Evolutionary conservation across 1,284 basidiomycete species (phyloP).

Genomic region (Pseudozyma sp.): DNA sequence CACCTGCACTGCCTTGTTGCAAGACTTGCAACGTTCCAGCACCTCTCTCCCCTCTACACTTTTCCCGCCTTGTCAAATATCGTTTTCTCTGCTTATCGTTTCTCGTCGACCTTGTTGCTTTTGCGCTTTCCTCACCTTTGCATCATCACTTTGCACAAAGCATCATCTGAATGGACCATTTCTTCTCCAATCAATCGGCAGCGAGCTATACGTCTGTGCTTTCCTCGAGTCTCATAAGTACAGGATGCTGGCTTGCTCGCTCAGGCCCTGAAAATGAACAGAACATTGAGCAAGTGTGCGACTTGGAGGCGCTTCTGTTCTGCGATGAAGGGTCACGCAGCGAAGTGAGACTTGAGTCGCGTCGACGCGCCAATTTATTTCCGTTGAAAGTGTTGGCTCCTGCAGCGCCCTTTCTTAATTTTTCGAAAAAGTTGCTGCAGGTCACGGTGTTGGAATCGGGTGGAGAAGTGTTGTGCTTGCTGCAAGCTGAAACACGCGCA

Average conservation of each 20-base stretch:
- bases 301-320: not conserved
- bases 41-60: not conserved
- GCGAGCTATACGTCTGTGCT: not conserved
- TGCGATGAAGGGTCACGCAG: slow-evolving; percentile 10
- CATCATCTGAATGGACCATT: slow-evolving; percentile 50
- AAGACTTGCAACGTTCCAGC: slow-evolving; percentile 5
- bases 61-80: slow-evolving; percentile 27
- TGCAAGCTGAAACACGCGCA: not conserved
- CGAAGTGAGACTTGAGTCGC: slow-evolving; percentile 8
- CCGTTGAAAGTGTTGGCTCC: slow-evolving; percentile 10
- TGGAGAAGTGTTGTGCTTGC: not conserved
- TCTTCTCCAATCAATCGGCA: not conserved
- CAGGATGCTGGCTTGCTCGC: not conserved
- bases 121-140: slow-evolving; percentile 23
- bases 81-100: slow-evolving; percentile 11
- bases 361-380: slow-evolving; percentile 22
- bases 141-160: slow-evolving; percentile 46
- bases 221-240: too few species aligned
- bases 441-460: slow-evolving; percentile 7
- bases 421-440: slow-evolving; percentile 5
- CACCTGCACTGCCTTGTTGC: slow-evolving; percentile 4
- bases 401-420: not conserved
- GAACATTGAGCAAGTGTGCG: too few species aligned
- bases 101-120: slow-evolving; percentile 3
- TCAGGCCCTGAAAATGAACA: too few species aligned